Evolutionary conservation across 2,329 filamentous ascomycete genomes (phyloP), one percentile per base, ranked within the genome.

Genomic region (Epichloe coenophiala): DNA sequence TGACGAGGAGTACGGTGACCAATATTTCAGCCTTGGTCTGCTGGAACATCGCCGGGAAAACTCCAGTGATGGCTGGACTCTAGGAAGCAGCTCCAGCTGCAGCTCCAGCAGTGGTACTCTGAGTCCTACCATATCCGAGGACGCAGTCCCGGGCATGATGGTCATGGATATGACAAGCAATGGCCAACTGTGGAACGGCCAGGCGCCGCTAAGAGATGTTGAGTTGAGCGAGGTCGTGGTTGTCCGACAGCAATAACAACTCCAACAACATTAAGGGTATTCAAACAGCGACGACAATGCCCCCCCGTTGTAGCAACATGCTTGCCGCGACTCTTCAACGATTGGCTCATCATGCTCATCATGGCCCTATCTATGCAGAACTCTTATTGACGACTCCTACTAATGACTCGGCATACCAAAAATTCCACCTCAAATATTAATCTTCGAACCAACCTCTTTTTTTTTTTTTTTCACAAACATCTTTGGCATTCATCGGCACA

Each of bases 21-120:
- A 68, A 47, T 73, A 71, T 56, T 72, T 74, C 48, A 69, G 71
- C 27, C 66, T 76, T 11, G 71, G 71, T 11, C 60, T 75, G 12
- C 61, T 77, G 48, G 71, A 71, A 51, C 62, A 62, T 23, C 65
- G 66, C 15, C 65, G 70, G 33, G 61, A 62, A 38, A 68, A 70
- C 53, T 76, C 90, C 57, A 88, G 84, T 60, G 89, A 95, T 59
- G 88, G 93, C 60, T 95, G 89, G 89, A 91, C 88, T 8, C 78
- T 91, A 44, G 88, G 86, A 53, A 93, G 88, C 58, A 89, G 83
- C 50, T 93, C 86, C 0, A 80, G 85, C 63, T 71, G 67, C 53
- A 67, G 68, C 47, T 73, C 71, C 48, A 70, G 69, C 45, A 74
- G 71, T 55, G 73, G 71, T 19, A 70, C 71, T n/a, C 57, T 75